Evolutionary conservation across 306 rosid genomes (phyloP).

Genomic region (Erythrophleum fordii): DNA sequence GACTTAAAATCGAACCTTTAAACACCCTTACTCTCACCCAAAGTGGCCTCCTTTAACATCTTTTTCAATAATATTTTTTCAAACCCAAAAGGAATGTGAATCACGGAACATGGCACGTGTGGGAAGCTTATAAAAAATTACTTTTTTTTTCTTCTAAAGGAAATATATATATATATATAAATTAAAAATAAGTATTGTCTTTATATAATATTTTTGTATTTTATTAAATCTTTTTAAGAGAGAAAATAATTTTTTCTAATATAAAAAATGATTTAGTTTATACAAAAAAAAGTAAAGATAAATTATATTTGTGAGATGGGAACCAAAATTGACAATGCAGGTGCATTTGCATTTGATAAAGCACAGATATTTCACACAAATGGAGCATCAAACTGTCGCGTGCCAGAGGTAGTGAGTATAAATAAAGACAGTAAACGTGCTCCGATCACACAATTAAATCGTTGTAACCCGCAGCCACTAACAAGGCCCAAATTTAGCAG

Average conservation of each 20-base stretch:
- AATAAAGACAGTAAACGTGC: not conserved
- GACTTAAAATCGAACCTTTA: no score
- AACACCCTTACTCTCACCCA: constrained; percentile 37
- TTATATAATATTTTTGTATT: not conserved
- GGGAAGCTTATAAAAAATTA: not conserved
- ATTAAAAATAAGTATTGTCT: not conserved
- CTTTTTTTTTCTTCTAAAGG: not conserved
- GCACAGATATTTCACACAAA: not conserved
- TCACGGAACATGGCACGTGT: not conserved
- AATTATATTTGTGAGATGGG: not conserved
- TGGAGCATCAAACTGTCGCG: not conserved
- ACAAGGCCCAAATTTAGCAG: not conserved
- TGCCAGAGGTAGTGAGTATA: not conserved
- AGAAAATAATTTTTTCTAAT: not conserved
- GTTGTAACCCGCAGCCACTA: not conserved
- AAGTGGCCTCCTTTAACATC: constrained; percentile 28
- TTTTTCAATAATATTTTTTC: not conserved
- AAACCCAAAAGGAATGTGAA: not conserved
- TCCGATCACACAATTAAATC: not conserved
- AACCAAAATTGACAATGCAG: not conserved
- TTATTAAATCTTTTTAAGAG: not conserved
- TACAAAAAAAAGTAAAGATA: not conserved
- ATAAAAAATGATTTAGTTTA: no score
- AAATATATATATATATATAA: no score
- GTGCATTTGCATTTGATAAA: not conserved